These are phyloP conservation scores for Mucuna pruriens DNA, from an alignment of 306 rosid genomes.

Conservation along the genomic window DNA sequence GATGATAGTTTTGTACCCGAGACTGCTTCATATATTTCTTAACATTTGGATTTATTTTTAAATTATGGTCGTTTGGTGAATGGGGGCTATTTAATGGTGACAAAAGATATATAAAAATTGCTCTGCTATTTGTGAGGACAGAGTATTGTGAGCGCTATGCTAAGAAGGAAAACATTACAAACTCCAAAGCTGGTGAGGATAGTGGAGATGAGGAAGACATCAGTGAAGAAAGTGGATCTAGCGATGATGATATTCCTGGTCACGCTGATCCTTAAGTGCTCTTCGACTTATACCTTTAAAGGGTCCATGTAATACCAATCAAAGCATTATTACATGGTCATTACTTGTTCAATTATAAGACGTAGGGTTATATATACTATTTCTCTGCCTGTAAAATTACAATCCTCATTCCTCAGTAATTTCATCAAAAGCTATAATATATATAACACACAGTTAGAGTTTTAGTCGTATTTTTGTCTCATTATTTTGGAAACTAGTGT, in stretches of 20 bases:
- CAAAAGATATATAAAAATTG: conserved; percentile 23
- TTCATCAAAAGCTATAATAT: conserved; percentile 12
- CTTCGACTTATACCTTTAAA: conserved; percentile 21
- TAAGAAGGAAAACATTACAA: conserved; percentile 69
- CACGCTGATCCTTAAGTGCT: conserved; percentile 77
- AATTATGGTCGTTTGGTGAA: background rate
- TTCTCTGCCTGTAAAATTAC: conserved; percentile 51
- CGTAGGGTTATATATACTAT: conserved; percentile 46
- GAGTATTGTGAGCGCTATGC: conserved; percentile 97
- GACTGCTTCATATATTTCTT: conserved; percentile 13
- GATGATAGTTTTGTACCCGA: background rate
- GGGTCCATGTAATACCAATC: conserved; percentile 50
- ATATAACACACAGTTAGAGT: background rate
- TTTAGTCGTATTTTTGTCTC: background rate
- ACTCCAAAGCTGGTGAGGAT: conserved; percentile 71
- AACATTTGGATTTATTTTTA: conserved; percentile 9
- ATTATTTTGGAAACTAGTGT: background rate
- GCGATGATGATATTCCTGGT: conserved; percentile 90
- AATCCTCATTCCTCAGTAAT: conserved; percentile 36
- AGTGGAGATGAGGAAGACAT: conserved; percentile 77
- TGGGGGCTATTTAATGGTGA: conserved; percentile 33
- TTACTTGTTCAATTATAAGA: conserved; percentile 43
- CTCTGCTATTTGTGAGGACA: conserved; percentile 50
- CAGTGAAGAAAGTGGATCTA: conserved; percentile 71
- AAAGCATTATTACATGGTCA: conserved; percentile 38